These are phyloP conservation scores for Podospora comata DNA, from an alignment of 495 filamentous ascomycete species.

Conservation along the genomic window DNA sequence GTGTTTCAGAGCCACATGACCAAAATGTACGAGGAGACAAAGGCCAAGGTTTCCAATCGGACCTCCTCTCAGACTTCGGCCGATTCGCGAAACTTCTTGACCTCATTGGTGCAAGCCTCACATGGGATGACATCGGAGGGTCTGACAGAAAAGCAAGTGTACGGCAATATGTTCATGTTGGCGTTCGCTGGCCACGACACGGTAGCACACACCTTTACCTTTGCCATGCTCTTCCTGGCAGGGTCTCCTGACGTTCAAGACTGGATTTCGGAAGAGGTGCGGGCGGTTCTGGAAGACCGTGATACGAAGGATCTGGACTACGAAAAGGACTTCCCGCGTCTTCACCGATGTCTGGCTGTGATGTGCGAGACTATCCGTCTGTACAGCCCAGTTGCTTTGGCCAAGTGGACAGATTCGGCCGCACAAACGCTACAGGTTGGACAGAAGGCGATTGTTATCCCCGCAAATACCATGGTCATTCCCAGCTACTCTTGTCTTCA, in stretches of 20 bases:
- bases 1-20: slow-evolving; percentile 33
- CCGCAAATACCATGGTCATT: slow-evolving; percentile 20
- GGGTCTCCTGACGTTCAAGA: slow-evolving; percentile 47
- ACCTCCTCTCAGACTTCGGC: neutral
- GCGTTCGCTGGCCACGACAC: slow-evolving; percentile 57
- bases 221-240: slow-evolving; percentile 48
- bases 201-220: slow-evolving; percentile 50
- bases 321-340: slow-evolving; percentile 39
- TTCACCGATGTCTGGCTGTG: slow-evolving; percentile 45
- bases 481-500: slow-evolving; percentile 24
- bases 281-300: slow-evolving; percentile 24
- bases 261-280: slow-evolving; percentile 32
- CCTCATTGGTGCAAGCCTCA: slow-evolving; percentile 22
- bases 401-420: slow-evolving; percentile 36
- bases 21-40: slow-evolving; percentile 27
- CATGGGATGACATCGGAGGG: slow-evolving; percentile 18
- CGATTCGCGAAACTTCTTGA: slow-evolving; percentile 21
- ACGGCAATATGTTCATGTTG: slow-evolving; percentile 55
- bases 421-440: slow-evolving; percentile 24
- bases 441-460: slow-evolving; percentile 20
- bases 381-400: slow-evolving; percentile 43
- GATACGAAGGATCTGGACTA: slow-evolving; percentile 40
- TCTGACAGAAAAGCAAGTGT: slow-evolving; percentile 39
- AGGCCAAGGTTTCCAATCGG: neutral
- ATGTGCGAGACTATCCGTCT: slow-evolving; percentile 54